These are phyloP conservation scores for Linaria vulgaris DNA, from an alignment of 257 asterid species.

Conservation along the genomic window DNA sequence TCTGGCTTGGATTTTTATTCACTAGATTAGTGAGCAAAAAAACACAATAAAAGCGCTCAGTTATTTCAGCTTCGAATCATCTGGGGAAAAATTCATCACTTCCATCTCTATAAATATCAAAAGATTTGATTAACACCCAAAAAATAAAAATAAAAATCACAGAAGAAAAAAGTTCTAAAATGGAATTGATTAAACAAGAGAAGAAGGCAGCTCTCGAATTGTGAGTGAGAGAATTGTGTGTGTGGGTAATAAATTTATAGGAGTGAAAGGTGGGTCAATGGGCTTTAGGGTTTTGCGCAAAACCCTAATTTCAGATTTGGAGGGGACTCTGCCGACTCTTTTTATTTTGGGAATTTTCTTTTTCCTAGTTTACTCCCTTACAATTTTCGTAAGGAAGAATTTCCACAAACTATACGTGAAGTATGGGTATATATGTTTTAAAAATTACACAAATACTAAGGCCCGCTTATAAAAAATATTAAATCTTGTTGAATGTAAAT, in stretches of 20 bases:
- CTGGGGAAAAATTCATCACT: constrained; percentile 11
- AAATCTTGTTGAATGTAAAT: too few species aligned
- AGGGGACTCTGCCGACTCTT: too few species aligned
- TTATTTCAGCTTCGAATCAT: constrained; percentile 7
- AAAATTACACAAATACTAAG: too few species aligned
- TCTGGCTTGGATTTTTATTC: constrained; percentile 7
- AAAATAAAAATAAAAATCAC: not conserved
- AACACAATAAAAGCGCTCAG: constrained; percentile 1
- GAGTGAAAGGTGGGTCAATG: not conserved
- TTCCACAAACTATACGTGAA: too few species aligned
- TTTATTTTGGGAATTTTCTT: too few species aligned
- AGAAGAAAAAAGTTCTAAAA: too few species aligned
- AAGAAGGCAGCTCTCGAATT: not conserved
- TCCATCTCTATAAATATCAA: not conserved
- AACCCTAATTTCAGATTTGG: not conserved
- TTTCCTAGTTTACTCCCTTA: too few species aligned
- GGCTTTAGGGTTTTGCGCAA: not conserved
- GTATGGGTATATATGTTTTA: too few species aligned
- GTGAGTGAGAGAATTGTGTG: not conserved
- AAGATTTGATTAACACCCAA: not conserved
- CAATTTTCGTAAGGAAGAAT: too few species aligned
- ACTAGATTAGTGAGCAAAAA: not conserved
- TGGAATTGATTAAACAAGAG: not conserved
- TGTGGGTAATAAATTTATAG: not conserved
- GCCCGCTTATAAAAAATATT: too few species aligned